A percentile compares a stretch with the other conserved stretches of the same genome.
These are phyloP conservation scores for Pelargonium citronellum DNA, from an alignment of 441 rosid genomes.

Conservation along the genomic window DNA sequence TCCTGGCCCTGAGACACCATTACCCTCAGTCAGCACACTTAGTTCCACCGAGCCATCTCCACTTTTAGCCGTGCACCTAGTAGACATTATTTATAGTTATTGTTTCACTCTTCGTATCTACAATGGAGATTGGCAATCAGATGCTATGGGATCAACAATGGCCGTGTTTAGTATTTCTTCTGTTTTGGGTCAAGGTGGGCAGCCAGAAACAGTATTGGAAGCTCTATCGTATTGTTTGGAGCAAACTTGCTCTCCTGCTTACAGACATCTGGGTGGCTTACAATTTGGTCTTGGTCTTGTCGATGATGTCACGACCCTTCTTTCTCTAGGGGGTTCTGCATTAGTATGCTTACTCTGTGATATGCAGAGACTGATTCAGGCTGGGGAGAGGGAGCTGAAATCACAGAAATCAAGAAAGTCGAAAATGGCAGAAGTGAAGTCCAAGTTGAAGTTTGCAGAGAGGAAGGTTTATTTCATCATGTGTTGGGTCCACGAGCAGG, in stretches of 20 bases:
- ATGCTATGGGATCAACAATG: conserved; percentile 56
- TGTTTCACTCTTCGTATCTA: conserved; percentile 77
- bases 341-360: conserved; percentile 26
- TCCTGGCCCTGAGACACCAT: conserved; percentile 55
- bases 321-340: conserved; percentile 52
- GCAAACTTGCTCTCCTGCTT: conserved; percentile 68
- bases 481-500: conserved; percentile 90
- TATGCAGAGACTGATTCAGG: not conserved
- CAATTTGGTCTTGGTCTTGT: conserved; percentile 55
- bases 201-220: conserved; percentile 58
- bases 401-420: conserved; percentile 27
- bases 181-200: conserved; percentile 55
- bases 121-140: conserved; percentile 84
- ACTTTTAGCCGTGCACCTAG: conserved; percentile 57
- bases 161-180: conserved; percentile 51
- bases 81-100: conserved; percentile 62
- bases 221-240: conserved; percentile 61
- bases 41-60: conserved; percentile 62
- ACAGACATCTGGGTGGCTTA: conserved; percentile 60
- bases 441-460: conserved; percentile 60
- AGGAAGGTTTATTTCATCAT: conserved; percentile 68
- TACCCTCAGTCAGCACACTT: conserved; percentile 50
- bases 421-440: conserved; percentile 43
- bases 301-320: conserved; percentile 45
- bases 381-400: not conserved